Evolutionary conservation across 1,139 yeast genomes (phyloP), one percentile per base, ranked within the genome.

Genomic region (Geotrichum phurueaensis): DNA sequence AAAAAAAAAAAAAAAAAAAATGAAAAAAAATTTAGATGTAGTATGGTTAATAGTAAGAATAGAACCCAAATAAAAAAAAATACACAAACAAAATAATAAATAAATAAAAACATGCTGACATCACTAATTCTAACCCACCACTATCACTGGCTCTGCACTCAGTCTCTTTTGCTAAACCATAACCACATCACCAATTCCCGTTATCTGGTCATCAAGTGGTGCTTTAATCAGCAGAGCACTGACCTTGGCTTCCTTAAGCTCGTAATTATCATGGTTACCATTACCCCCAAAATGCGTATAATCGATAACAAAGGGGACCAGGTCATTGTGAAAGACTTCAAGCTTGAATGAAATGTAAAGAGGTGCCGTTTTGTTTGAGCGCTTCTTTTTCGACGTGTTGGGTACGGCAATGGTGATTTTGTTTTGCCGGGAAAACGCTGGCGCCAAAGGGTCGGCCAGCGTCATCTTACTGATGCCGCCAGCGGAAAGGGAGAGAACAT

Each of bases 401-500:
- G 55, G 55, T 15, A 53, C 49, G 1, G 49, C 48, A 36, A 53
- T 43, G 12, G 55, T 3, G 9, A 53, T 33, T 18, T 45, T 18
- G 18, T n/a, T 29, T 6, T 39, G 15, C 18, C 20, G n/a, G 12
- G 20, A 15, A 39, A 39, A 39, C 3, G 45, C 18, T 6, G 45
- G n/a, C 2, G 18, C n/a, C 20, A 39, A 47, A 47, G 39, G 10
- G 25, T 51, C 54, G 4, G 45, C 20, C 9, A 31, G 25, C 12
- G 33, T 13, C 15, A 54, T 15, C n/a, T 31, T 23, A n/a, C 20
- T 31, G 18, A 54, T 54, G 1, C 53, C 58, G 10, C 52, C 51
- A 7, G 52, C 59, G 9, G 51, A 36, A 3, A 57, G 48, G 22
- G 60, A 54, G 15, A 58, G 20, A 12, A 58, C 60, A 39, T 58